Percentiles rank a stretch among this genome's conserved stretches.
These are phyloP conservation scores for Wallacemonas collosoma DNA, from an alignment of 208 protist genomes.

Conservation along the genomic window DNA sequence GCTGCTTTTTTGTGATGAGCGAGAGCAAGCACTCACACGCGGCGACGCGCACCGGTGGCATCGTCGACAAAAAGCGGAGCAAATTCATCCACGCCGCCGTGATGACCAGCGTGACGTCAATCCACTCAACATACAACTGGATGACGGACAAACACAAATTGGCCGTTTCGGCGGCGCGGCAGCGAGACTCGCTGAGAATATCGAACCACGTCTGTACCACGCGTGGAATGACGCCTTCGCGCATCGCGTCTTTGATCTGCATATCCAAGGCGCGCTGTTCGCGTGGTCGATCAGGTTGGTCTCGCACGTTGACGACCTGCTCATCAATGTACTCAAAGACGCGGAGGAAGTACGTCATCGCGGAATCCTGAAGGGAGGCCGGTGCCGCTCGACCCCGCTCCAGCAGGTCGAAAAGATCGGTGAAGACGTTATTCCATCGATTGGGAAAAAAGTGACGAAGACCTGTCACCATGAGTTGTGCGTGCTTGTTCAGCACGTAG, in stretches of 20 bases:
- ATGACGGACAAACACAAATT: constrained; percentile 59
- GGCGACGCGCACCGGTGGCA: constrained; percentile 34
- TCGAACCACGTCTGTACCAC: constrained; percentile 62
- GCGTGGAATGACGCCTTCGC: constrained; percentile 58
- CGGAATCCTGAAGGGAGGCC: constrained; percentile 28
- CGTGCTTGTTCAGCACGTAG: constrained; percentile 84
- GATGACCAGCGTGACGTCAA: constrained; percentile 65
- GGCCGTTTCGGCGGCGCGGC: constrained; percentile 45
- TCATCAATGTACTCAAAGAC: constrained; percentile 90
- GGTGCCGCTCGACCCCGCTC: constrained; percentile 22
- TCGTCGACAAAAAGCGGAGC: constrained; percentile 63
- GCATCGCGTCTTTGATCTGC: constrained; percentile 83
- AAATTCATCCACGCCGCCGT: constrained; percentile 73
- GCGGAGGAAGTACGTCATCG: constrained; percentile 67
- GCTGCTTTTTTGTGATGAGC: constrained; percentile 82
- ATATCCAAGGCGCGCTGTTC: constrained; percentile 69
- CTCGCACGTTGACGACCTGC: constrained; percentile 68
- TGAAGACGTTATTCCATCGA: constrained; percentile 65
- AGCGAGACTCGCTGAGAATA: constrained; percentile 53
- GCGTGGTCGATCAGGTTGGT: constrained; percentile 45
- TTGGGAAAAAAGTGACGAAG: constrained; percentile 70
- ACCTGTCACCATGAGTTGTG: constrained; percentile 75
- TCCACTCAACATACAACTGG: constrained; percentile 85
- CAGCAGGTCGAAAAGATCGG: constrained; percentile 69
- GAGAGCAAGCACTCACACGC: constrained; percentile 67